phyloP scores from a whole-genome alignment of 352 stramenopile species.

The Sclerospora graminicola region DNA sequence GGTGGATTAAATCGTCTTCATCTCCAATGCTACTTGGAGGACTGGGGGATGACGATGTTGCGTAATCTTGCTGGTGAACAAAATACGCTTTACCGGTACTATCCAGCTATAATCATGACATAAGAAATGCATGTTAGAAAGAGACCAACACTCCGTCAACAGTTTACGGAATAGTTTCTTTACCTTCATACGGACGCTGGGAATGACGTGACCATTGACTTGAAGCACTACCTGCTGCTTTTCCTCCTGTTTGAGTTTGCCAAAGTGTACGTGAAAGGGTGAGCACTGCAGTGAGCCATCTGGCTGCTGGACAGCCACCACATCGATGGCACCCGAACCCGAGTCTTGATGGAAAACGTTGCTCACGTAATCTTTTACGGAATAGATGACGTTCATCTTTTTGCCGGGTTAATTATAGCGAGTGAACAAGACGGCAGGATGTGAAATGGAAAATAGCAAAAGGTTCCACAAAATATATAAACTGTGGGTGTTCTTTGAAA shows the following conservation, averaged over 20 bases:
- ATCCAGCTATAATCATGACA: constrained; percentile 26
- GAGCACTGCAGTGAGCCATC: constrained; percentile 51
- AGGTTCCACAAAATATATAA: neutral
- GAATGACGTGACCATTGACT: constrained; percentile 47
- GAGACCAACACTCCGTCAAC: neutral
- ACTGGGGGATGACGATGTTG: constrained; percentile 47
- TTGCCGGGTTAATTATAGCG: neutral
- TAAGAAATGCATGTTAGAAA: neutral
- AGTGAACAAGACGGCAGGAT: neutral
- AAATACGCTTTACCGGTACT: constrained; percentile 69
- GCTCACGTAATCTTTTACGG: constrained; percentile 80
- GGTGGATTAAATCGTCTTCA: constrained; percentile 4
- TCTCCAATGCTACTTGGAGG: constrained; percentile 18
- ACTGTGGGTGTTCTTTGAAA: neutral
- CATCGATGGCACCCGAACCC: constrained; percentile 66
- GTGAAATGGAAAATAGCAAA: neutral
- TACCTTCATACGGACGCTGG: constrained; percentile 69
- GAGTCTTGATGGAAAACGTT: constrained; percentile 65
- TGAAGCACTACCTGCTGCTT: constrained; percentile 43
- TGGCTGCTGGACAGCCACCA: constrained; percentile 72
- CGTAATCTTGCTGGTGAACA: constrained; percentile 56
- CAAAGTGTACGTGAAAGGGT: constrained; percentile 81
- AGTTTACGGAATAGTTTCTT: neutral
- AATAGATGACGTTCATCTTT: constrained; percentile 82
- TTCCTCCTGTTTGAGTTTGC: constrained; percentile 28